Base-by-base conservation (phyloP, 2,329 filamentous ascomycete genomes). In the Ascochyta pisi region DNA sequence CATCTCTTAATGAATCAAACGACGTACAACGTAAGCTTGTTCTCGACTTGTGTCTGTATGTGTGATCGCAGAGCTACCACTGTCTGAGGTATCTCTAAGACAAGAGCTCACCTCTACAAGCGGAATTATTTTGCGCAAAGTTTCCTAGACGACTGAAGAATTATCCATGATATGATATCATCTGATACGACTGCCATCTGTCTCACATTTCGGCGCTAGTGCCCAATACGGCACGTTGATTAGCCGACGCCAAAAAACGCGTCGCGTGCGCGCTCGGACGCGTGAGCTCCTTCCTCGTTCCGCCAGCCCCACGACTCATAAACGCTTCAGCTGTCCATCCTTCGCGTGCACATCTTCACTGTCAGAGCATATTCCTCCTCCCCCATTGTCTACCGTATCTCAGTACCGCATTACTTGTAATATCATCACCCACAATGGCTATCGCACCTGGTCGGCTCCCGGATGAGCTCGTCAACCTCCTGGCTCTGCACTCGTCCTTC, bases 401-500 rank as follows among this genome's bases (percentile, higher is more conserved):
- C 57, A 62, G 49, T 43, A 38, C 47, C 47, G 49, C 59, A 72
- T 69, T 58, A 51, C 61, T 69, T 60, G 22, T 45, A 52, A 45
- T 52, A 60, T 60, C 40, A 53, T 58, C 60, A 63, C 49, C 44
- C 41, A 60, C 59, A 53, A 76, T 75, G 72, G 63, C 72, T 43
- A 65, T 71, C 50, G 62, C 60, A 54, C 61, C 68, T 37, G 61
- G 62, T 29, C 62, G 68, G 61, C 68, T 81, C 44, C 79, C 80
- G 4, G 58, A 63, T 34, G 76, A 77, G 56, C 68, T 82, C 8
- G 69, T 77, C 52, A 77, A 79, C 45, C 73, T 81, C 38, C 73
- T 77, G 44, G 64, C 68, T n/a, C 72, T 83, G 7, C 77, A 82
- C 62, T 73, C 74, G 8, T 78, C 80, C 33, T 81, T 83, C 60